Conservation (phyloP, 1,284 basidiomycete genomes). For the Rhodotorula sp. region DNA sequence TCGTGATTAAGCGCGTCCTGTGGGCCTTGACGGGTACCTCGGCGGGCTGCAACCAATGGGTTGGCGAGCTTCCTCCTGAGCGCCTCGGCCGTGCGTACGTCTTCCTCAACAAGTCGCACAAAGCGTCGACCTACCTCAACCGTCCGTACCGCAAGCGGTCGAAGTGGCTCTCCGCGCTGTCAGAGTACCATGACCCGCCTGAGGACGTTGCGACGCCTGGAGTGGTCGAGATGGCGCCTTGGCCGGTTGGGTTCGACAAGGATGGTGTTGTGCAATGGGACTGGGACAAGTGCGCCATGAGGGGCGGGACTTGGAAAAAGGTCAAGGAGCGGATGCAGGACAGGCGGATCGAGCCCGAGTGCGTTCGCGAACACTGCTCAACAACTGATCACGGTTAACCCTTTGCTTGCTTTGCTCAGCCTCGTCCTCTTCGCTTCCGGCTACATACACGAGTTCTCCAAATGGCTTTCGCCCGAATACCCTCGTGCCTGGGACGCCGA, state of each 20-base stretch:
- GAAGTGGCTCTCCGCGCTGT: slow-evolving; percentile 54
- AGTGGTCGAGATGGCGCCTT: slow-evolving; percentile 61
- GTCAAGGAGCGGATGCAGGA: slow-evolving; percentile 50
- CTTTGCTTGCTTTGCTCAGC: neutral
- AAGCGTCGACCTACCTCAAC: slow-evolving; percentile 62
- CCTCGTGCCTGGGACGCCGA: slow-evolving; percentile 57
- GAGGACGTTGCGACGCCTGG: slow-evolving; percentile 51
- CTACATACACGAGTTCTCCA: slow-evolving; percentile 51
- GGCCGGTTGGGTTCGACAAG: slow-evolving; percentile 56
- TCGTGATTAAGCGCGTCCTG: slow-evolving; percentile 62
- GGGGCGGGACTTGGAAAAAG: slow-evolving; percentile 49
- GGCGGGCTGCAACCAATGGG: slow-evolving; percentile 67
- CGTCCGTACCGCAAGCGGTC: slow-evolving; percentile 57
- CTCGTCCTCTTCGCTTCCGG: slow-evolving; percentile 54
- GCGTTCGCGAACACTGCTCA: neutral
- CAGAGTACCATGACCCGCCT: slow-evolving; percentile 58
- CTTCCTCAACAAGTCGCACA: slow-evolving; percentile 51
- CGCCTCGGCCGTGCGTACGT: slow-evolving; percentile 55
- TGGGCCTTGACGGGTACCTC: slow-evolving; percentile 61
- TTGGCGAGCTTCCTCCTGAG: slow-evolving; percentile 61
- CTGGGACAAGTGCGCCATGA: slow-evolving; percentile 45
- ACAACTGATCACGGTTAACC: too few species aligned
- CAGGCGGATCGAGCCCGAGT: slow-evolving; percentile 55
- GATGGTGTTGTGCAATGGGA: slow-evolving; percentile 57
- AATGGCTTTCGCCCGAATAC: slow-evolving; percentile 48